These are phyloP conservation scores for Cercospora sesami DNA, from an alignment of 2,329 filamentous ascomycete species.

Conservation along the genomic window DNA sequence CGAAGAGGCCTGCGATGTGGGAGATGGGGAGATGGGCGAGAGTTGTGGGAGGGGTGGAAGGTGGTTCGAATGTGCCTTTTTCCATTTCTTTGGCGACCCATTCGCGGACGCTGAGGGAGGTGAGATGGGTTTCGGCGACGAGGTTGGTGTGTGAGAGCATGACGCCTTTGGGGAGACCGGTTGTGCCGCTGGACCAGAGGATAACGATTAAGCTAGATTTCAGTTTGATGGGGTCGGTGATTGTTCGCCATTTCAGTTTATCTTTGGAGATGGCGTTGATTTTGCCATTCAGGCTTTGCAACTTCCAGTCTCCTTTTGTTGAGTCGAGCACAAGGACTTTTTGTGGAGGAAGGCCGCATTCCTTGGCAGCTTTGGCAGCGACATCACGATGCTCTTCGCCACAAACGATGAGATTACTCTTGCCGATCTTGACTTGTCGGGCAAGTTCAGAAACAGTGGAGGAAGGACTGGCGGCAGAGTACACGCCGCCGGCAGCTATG, in stretches of 20 bases:
- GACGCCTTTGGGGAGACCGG: slow-evolving; percentile 49
- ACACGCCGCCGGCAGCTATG: slow-evolving; percentile 61
- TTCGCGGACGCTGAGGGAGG: slow-evolving; percentile 28
- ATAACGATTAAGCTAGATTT: slow-evolving; percentile 48
- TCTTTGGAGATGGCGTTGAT: slow-evolving; percentile 38
- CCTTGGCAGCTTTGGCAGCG: slow-evolving; percentile 52
- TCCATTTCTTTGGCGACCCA: slow-evolving; percentile 29
- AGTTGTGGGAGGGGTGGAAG: slow-evolving; percentile 13
- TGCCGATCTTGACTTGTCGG: slow-evolving; percentile 48
- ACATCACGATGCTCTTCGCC: slow-evolving; percentile 53
- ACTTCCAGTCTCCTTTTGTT: slow-evolving; percentile 40
- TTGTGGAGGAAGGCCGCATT: slow-evolving; percentile 47
- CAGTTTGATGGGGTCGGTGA: slow-evolving; percentile 54
- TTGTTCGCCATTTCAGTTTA: slow-evolving; percentile 54
- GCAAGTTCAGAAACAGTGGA: slow-evolving; percentile 55
- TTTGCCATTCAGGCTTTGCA: slow-evolving; percentile 40
- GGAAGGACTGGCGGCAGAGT: slow-evolving; percentile 55
- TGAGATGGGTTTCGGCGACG: slow-evolving; percentile 33
- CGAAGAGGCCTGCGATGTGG: slow-evolving; percentile 72
- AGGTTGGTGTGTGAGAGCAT: slow-evolving; percentile 34
- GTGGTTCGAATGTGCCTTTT: slow-evolving; percentile 31
- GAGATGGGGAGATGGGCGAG: slow-evolving; percentile 81
- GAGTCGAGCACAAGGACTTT: slow-evolving; percentile 54
- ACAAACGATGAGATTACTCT: slow-evolving; percentile 47
- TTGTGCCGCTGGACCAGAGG: slow-evolving; percentile 52